Percentiles rank a stretch among this genome's conserved stretches.
Conservation (phyloP, 345 rosid genomes). For the Melastoma malabathricum region DNA sequence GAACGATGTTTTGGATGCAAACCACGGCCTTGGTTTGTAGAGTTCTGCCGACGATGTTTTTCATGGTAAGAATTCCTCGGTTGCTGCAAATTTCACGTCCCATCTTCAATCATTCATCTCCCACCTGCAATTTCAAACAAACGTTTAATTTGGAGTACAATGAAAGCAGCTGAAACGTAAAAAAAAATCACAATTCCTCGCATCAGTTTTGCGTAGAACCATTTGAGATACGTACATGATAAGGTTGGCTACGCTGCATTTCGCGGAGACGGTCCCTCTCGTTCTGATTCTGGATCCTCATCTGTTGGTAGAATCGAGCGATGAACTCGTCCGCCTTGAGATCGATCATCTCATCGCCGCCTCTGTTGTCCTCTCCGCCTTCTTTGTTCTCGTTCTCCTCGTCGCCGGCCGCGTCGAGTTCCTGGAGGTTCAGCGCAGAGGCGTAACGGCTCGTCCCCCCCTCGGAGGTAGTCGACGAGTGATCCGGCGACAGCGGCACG, state of each 20-base stretch:
- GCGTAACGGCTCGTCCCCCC: constrained; percentile 24
- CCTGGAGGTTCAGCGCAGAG: constrained; percentile 33
- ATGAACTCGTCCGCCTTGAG: constrained; percentile 66
- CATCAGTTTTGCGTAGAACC: no score
- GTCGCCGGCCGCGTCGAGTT: constrained; percentile 9
- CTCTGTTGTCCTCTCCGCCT: constrained; percentile 10
- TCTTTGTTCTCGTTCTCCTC: constrained; percentile 12
- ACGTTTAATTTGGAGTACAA: no score
- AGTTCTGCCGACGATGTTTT: no score
- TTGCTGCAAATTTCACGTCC: no score
- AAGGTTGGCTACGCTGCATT: neutral
- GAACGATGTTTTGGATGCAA: no score
- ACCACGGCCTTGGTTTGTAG: no score
- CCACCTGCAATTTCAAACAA: no score
- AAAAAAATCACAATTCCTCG: no score
- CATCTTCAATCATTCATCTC: no score
- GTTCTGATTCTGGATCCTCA: constrained; percentile 25
- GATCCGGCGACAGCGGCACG: constrained; percentile 5
- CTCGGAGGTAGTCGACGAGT: constrained; percentile 5
- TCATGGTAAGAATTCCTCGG: no score
- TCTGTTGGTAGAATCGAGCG: constrained; percentile 39
- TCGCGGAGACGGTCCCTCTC: neutral
- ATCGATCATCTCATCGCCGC: constrained; percentile 56
- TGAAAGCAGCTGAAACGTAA: no score
- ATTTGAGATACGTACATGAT: constrained; percentile 3